phyloP scores from a whole-genome alignment of 129 eudicot genomes.

The Tagetes erecta region DNA sequence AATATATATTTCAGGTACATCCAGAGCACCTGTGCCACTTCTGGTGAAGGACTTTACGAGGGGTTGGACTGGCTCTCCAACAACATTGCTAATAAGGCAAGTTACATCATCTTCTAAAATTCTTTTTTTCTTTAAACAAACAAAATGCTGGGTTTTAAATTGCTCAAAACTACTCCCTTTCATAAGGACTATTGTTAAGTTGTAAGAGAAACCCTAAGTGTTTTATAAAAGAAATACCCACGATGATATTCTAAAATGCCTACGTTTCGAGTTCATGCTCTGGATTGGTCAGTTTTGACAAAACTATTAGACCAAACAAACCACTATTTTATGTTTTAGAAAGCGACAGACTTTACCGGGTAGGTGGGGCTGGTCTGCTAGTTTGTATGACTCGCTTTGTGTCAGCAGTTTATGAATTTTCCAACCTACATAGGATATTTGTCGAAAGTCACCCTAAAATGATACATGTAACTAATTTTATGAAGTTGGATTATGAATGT shows the following conservation, averaged over 20 bases:
- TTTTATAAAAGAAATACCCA: neutral
- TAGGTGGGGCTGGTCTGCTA: neutral
- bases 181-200: neutral
- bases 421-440: neutral
- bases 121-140: neutral
- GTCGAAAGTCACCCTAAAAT: neutral
- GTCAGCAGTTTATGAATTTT: neutral
- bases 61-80: conserved; percentile 99
- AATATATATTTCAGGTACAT: conserved; percentile 64
- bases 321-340: neutral
- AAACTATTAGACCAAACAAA: neutral
- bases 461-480: neutral
- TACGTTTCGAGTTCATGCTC: neutral
- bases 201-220: neutral
- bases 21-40: conserved; percentile 99
- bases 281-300: neutral
- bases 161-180: neutral
- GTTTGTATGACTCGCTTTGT: neutral
- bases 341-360: neutral
- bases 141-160: neutral
- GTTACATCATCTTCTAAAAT: conserved; percentile 15
- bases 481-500: neutral
- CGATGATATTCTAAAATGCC: too few species aligned
- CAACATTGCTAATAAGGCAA: conserved; percentile 98
- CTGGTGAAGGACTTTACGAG: conserved; percentile 98